phyloP scores from a whole-genome alignment of 2,329 filamentous ascomycete species.

The Verticillium nubilum region DNA sequence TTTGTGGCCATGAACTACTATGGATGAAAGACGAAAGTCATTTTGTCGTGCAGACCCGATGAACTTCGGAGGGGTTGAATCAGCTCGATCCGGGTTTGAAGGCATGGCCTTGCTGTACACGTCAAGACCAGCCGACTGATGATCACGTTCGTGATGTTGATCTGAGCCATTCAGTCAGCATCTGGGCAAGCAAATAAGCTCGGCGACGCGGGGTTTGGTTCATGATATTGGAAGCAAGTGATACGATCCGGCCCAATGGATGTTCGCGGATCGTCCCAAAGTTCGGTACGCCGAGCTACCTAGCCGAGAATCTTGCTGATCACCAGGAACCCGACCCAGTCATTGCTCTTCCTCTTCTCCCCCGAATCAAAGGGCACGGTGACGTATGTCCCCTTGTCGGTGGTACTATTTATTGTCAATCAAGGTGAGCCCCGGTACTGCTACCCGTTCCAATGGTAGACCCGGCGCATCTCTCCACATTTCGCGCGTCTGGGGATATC shows the following conservation, averaged over 20 bases:
- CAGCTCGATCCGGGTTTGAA: no score
- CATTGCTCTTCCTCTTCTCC: not conserved
- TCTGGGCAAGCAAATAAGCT: no score
- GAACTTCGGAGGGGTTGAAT: no score
- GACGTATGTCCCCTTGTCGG: conserved; percentile 25
- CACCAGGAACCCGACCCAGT: not conserved
- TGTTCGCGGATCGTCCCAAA: not conserved
- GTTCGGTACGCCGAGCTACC: not conserved
- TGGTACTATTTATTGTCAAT: not conserved
- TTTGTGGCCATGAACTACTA: no score
- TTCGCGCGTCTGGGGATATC: not conserved
- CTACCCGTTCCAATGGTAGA: not conserved
- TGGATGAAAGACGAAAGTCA: no score
- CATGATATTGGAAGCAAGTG: not conserved
- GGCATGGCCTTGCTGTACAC: no score
- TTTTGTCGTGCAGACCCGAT: no score
- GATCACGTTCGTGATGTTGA: no score
- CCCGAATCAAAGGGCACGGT: conserved; percentile 14
- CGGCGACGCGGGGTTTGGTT: not conserved
- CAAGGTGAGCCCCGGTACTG: not conserved
- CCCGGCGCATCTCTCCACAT: not conserved
- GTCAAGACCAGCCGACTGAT: no score
- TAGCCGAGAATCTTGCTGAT: not conserved
- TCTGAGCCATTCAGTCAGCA: no score
- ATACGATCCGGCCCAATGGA: not conserved